A percentile compares a stretch with the other conserved stretches of the same genome.
These are phyloP conservation scores for Onygenales sp. DNA, from an alignment of 2,329 filamentous ascomycete species.

Conservation along the genomic window DNA sequence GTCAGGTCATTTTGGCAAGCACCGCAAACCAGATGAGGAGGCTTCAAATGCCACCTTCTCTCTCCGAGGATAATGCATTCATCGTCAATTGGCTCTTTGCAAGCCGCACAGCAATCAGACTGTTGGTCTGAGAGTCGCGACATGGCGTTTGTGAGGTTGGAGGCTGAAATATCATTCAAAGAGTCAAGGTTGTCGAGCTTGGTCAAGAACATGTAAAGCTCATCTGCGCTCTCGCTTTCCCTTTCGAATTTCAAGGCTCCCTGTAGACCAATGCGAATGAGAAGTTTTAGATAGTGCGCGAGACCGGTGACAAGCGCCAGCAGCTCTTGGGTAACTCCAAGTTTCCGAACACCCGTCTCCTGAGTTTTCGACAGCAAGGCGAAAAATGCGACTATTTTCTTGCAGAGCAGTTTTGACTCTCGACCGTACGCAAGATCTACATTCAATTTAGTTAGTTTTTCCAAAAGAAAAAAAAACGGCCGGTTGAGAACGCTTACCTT, in stretches of 20 bases:
- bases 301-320: slow-evolving; percentile 92
- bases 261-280: slow-evolving; percentile 94
- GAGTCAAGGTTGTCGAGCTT: slow-evolving; percentile 76
- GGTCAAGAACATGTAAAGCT: slow-evolving; percentile 72
- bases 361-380: slow-evolving; percentile 89
- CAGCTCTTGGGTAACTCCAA: slow-evolving; percentile 96
- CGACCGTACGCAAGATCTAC: slow-evolving; percentile 79
- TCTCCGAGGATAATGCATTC: slow-evolving; percentile 72
- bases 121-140: slow-evolving; percentile 60
- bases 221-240: slow-evolving; percentile 64
- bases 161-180: slow-evolving; percentile 58
- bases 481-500: slow-evolving; percentile 51
- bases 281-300: slow-evolving; percentile 92
- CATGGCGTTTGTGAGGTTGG: slow-evolving; percentile 57
- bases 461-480: background rate
- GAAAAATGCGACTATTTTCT: slow-evolving; percentile 98
- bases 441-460: slow-evolving; percentile 11
- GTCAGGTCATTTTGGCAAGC: slow-evolving; percentile 68
- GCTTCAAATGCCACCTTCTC: slow-evolving; percentile 68
- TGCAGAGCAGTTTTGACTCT: slow-evolving; percentile 98
- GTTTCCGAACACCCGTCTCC: slow-evolving; percentile 76
- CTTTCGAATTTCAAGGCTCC: slow-evolving; percentile 85
- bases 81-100: slow-evolving; percentile 84
- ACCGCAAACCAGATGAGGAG: slow-evolving; percentile 56
- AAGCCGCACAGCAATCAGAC: slow-evolving; percentile 75